Base-by-base conservation (phyloP, 352 stramenopile genomes). In the Phytopythium chamaehyphon region DNA sequence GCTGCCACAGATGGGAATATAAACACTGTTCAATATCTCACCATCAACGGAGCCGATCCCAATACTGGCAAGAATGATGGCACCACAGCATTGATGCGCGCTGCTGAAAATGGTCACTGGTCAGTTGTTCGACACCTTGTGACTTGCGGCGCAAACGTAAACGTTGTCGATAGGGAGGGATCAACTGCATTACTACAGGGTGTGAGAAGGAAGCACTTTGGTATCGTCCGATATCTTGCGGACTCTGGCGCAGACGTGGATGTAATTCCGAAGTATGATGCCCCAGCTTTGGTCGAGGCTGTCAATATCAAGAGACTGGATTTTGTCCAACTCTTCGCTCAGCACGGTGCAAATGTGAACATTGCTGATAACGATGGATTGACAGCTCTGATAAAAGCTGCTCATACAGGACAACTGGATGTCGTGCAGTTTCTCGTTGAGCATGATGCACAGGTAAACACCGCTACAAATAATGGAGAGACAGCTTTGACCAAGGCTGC, bases 171-270 rank as follows among this genome's bases (percentile, higher is more conserved):
- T 26, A 42, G 31, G 23, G 42, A 44, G 10, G 50, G 50, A 16
- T 50, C 39, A 39, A 57, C 50, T 14, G 39, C 50, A 39, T n/a
- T 57, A 6, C 47, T 57, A 19, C 33, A 39, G 10, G 50, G 39
- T 14, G 18, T 40, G 33, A 24, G 40, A 6, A 14, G 14, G 2
- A 31, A 47, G 8, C 18, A 44, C 16, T 23, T 35, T n/a, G 35
- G 36, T 39, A 33, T 60, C 40, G 9, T 55, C 6, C 33, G 24
- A 11, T 9, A 40, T 10, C 24, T 60, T 18, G 33, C 51, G 4
- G 38, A 46, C 3, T 10, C 22, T 22, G 31, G 31, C 7, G 40
- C 38, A 11, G 12, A 22, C 14, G 21, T 51, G 15, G n/a, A 55
- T 31, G 31, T 10, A 3, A 19, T 22, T 22, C 33, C 28, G 8